Percentiles rank a stretch among this genome's conserved stretches.
These are phyloP conservation scores for Fusarium chuoi DNA, from an alignment of 2,329 filamentous ascomycete genomes.

Conservation along the genomic window DNA sequence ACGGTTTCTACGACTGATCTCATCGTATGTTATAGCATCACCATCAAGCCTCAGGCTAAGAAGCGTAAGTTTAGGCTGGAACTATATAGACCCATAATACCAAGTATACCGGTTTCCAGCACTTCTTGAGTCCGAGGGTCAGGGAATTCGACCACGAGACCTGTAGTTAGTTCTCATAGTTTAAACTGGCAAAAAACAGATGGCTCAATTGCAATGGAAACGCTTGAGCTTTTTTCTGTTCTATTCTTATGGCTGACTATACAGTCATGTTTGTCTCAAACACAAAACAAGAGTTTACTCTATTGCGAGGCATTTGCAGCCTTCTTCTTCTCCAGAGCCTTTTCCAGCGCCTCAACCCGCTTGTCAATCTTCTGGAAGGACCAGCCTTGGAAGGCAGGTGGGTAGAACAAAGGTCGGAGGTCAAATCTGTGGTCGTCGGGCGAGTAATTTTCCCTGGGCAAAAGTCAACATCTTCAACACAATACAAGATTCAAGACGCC, in stretches of 20 bases:
- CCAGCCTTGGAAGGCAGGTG: slow-evolving; percentile 48
- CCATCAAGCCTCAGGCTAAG: neutral
- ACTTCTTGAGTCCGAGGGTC: neutral
- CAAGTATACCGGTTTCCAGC: neutral
- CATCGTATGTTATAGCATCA: neutral
- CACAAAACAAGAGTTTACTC: neutral
- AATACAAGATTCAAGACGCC: neutral
- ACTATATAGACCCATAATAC: neutral
- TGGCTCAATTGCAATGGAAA: neutral
- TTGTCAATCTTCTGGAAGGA: slow-evolving; percentile 54
- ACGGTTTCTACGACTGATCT: neutral
- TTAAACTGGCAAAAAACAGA: neutral
- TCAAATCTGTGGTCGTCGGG: slow-evolving; percentile 46
- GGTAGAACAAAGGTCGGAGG: slow-evolving; percentile 45
- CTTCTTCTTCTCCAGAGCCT: slow-evolving; percentile 25
- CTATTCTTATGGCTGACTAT: neutral
- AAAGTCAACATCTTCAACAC: neutral
- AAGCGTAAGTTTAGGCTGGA: neutral
- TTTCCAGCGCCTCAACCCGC: slow-evolving; percentile 49
- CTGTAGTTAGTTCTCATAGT: neutral
- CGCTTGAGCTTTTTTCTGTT: neutral
- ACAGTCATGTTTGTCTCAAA: too few species aligned
- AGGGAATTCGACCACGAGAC: neutral
- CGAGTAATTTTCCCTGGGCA: slow-evolving; percentile 20
- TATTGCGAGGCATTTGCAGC: neutral